Evolutionary conservation across 352 stramenopile genomes (phyloP).

Genomic region (Globisporangium nunn): DNA sequence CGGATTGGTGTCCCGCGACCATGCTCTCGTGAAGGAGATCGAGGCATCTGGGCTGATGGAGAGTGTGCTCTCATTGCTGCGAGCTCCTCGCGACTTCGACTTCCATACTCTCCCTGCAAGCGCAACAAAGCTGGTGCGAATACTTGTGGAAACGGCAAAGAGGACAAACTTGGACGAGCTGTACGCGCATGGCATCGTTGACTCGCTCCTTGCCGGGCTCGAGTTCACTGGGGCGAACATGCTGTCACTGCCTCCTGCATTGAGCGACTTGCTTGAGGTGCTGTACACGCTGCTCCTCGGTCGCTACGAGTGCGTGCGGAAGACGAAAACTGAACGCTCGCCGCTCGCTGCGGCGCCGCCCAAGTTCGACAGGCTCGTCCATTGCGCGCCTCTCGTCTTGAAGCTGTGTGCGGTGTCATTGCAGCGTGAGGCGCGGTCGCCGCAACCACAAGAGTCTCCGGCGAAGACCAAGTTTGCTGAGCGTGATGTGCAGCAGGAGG

Average conservation of each 20-base stretch:
- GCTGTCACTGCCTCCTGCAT: conserved; percentile 1
- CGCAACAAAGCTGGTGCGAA: conserved; percentile 26
- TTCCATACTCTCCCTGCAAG: conserved; percentile 26
- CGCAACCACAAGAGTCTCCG: conserved; percentile 12
- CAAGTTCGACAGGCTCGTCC: conserved; percentile 24
- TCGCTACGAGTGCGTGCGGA: conserved; percentile 23
- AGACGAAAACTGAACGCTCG: conserved; percentile 9
- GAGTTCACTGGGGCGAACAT: conserved; percentile 15
- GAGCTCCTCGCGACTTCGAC: conserved; percentile 15
- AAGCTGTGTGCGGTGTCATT: conserved; percentile 22
- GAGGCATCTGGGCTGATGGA: conserved; percentile 17
- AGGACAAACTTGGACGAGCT: conserved; percentile 15
- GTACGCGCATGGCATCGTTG: conserved; percentile 24
- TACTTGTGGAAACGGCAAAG: conserved; percentile 17
- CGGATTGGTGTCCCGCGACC: conserved; percentile 29
- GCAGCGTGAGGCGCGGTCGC: conserved; percentile 1
- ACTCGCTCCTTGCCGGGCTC: conserved; percentile 18
- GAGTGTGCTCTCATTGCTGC: conserved; percentile 24
- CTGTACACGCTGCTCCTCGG: conserved; percentile 29
- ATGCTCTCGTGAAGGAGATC: conserved; percentile 18
- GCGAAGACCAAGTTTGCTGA: not conserved
- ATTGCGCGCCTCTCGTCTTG: conserved; percentile 23
- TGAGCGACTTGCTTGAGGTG: conserved; percentile 27
- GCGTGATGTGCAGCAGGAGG: not conserved
- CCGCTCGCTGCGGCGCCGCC: conserved; percentile 1